Percentiles rank a stretch among this genome's conserved stretches.
Conservation (phyloP, 768 basidiomycete species). For the Xerocomellus dryophilus region DNA sequence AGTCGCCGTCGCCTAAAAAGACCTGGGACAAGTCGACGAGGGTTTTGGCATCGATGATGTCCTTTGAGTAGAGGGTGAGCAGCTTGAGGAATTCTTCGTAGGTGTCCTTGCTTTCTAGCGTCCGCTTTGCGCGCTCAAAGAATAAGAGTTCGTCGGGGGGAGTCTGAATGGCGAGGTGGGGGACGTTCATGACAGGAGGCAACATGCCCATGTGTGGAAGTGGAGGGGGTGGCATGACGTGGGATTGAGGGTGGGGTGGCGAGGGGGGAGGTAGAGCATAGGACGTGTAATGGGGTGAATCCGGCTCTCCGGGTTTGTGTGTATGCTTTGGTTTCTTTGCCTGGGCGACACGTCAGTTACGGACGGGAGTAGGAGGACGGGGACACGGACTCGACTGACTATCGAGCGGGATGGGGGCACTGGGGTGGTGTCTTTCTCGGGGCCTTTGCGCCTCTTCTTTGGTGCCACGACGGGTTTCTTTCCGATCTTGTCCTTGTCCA, state of each 20-base stretch:
- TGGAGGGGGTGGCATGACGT: slow-evolving; percentile 29
- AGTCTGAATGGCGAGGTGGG: slow-evolving; percentile 33
- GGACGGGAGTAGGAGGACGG: background rate
- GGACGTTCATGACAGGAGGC: slow-evolving; percentile 22
- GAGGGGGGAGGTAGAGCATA: slow-evolving; percentile 42
- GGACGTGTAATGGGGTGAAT: slow-evolving; percentile 44
- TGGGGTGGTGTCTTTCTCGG: slow-evolving; percentile 69
- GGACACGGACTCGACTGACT: slow-evolving; percentile 44
- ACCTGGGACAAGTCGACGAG: slow-evolving; percentile 77
- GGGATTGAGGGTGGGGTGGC: slow-evolving; percentile 31
- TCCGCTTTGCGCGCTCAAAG: slow-evolving; percentile 89
- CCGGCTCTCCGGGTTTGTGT: slow-evolving; percentile 59
- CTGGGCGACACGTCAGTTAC: slow-evolving; percentile 30
- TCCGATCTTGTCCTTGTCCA: slow-evolving; percentile 37
- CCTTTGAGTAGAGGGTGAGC: slow-evolving; percentile 84
- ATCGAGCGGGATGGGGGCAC: slow-evolving; percentile 49
- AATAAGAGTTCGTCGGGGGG: slow-evolving; percentile 80
- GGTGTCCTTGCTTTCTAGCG: slow-evolving; percentile 67
- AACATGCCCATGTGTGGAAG: slow-evolving; percentile 29
- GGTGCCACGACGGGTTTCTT: slow-evolving; percentile 41
- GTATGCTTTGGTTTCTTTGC: slow-evolving; percentile 62
- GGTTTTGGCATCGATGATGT: slow-evolving; percentile 82
- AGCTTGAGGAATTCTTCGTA: slow-evolving; percentile 96
- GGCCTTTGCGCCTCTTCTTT: slow-evolving; percentile 60
- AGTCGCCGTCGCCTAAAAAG: slow-evolving; percentile 79